A percentile compares a stretch with the other conserved stretches of the same genome.
These are phyloP conservation scores for Sporobolus alterniflorus DNA, from an alignment of 202 grass and related monocot genomes.

Conservation along the genomic window DNA sequence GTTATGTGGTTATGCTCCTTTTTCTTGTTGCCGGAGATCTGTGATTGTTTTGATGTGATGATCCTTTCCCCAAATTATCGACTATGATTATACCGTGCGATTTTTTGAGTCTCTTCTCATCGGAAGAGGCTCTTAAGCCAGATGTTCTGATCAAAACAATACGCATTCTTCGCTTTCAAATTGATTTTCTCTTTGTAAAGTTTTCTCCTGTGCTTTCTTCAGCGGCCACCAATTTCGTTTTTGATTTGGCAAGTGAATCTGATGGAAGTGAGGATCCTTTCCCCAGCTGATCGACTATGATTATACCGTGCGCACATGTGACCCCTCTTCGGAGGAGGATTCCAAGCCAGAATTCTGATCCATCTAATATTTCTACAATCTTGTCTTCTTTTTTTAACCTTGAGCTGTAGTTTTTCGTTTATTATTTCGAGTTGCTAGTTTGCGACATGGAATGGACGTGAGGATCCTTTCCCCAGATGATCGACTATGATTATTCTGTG, in stretches of 20 bases:
- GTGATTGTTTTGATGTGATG: slow-evolving; percentile 35
- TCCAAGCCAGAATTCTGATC: slow-evolving; percentile 80
- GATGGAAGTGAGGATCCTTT: slow-evolving; percentile 65
- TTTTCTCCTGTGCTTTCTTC: not conserved
- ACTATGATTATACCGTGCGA: slow-evolving; percentile 51
- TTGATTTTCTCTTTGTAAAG: not conserved
- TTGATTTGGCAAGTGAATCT: not conserved
- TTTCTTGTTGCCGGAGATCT: not conserved
- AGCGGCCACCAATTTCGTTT: not conserved
- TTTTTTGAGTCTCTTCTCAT: slow-evolving; percentile 26
- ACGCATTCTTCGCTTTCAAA: not conserved
- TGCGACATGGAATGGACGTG: not conserved
- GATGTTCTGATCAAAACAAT: slow-evolving; percentile 37
- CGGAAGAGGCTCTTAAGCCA: slow-evolving; percentile 39
- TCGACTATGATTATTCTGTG: slow-evolving; percentile 54
- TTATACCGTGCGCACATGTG: slow-evolving; percentile 55
- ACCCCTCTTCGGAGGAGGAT: slow-evolving; percentile 35
- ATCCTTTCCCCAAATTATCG: slow-evolving; percentile 59
- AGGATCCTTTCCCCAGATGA: too few species aligned
- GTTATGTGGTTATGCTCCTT: too few species aligned
- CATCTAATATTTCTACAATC: not conserved
- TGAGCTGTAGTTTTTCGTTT: not conserved
- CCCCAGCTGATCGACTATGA: slow-evolving; percentile 67
- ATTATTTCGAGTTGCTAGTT: too few species aligned
- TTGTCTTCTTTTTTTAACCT: not conserved